Evolutionary conservation across 2,329 filamentous ascomycete genomes (phyloP).

Genomic region (Plectosphaerella cucumerina): DNA sequence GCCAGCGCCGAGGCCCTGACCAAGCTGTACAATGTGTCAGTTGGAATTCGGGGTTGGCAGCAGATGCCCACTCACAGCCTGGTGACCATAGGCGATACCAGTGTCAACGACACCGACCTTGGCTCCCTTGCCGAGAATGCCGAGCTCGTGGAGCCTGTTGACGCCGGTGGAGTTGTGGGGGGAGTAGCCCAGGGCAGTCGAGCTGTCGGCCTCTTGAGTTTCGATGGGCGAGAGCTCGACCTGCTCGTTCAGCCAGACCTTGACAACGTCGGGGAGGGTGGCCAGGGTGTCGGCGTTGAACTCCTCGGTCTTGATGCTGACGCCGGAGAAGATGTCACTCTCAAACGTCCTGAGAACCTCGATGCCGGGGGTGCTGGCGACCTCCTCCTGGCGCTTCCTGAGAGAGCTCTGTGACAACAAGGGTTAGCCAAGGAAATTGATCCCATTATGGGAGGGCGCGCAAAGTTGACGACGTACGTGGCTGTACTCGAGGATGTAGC

Average conservation of each 20-base stretch:
- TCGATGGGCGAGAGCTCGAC: constrained; percentile 4
- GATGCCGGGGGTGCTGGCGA: constrained; percentile 1
- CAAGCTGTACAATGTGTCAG: constrained; percentile 3
- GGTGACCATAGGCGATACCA: constrained; percentile 34
- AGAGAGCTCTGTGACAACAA: neutral
- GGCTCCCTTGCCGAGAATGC: constrained; percentile 30
- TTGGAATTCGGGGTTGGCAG: neutral
- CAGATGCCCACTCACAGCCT: constrained; percentile 18
- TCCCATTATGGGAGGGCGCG: too few relatives aligned
- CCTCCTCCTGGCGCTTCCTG: constrained; percentile 6
- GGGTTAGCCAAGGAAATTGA: too few relatives aligned
- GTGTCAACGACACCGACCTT: constrained; percentile 35
- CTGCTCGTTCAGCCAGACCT: constrained; percentile 24
- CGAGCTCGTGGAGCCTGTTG: constrained; percentile 29
- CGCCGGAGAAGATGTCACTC: constrained; percentile 27
- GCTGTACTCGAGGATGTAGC: constrained; percentile 10
- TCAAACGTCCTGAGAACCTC: constrained; percentile 5
- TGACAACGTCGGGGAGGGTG: constrained; percentile 26
- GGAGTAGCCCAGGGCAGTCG: constrained; percentile 21
- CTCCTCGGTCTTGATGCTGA: constrained; percentile 24
- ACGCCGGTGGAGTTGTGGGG: constrained; percentile 34
- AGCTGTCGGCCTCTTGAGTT: neutral
- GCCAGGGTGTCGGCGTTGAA: constrained; percentile 27
- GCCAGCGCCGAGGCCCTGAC: constrained; percentile 7
- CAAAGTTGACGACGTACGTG: constrained; percentile 6